A percentile compares a stretch with the other conserved stretches of the same genome.
Evolutionary conservation across 306 rosid species (phyloP).

Genomic region (Cicer cuneatum): DNA sequence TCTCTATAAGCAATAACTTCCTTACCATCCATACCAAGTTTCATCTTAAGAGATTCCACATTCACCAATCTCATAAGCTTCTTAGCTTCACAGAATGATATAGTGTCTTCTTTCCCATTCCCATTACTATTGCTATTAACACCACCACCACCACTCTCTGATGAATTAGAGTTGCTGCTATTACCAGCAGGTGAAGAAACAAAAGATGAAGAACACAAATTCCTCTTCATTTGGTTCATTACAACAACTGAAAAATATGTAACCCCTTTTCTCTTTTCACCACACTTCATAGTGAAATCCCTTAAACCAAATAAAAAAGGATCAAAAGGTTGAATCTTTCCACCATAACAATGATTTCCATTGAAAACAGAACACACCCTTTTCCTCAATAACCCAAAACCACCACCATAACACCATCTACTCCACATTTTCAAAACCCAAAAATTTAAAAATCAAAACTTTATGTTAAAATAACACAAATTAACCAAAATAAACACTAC

Average conservation of each 20-base stretch:
- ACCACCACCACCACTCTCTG: conserved; percentile 18
- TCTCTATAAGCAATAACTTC: conserved; percentile 68
- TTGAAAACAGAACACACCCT: conserved; percentile 40
- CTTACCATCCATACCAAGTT: conserved; percentile 66
- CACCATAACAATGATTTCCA: conserved; percentile 40
- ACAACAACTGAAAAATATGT: conserved; percentile 26
- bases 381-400: conserved; percentile 44
- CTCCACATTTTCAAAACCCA: conserved; percentile 52
- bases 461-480: conserved; percentile 14
- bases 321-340: conserved; percentile 41
- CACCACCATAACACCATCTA: conserved; percentile 39
- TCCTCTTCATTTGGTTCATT: conserved; percentile 44
- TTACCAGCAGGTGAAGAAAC: background rate
- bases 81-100: conserved; percentile 75
- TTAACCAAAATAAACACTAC: conserved; percentile 31
- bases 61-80: conserved; percentile 84
- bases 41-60: conserved; percentile 77
- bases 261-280: conserved; percentile 42
- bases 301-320: conserved; percentile 40
- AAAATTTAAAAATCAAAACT: background rate
- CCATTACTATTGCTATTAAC: conserved; percentile 11
- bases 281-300: conserved; percentile 36
- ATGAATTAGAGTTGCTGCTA: background rate
- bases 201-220: conserved; percentile 37
- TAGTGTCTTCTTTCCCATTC: conserved; percentile 31